Conservation (phyloP, 106 monocot genomes). For the Dendrobium nobile region DNA sequence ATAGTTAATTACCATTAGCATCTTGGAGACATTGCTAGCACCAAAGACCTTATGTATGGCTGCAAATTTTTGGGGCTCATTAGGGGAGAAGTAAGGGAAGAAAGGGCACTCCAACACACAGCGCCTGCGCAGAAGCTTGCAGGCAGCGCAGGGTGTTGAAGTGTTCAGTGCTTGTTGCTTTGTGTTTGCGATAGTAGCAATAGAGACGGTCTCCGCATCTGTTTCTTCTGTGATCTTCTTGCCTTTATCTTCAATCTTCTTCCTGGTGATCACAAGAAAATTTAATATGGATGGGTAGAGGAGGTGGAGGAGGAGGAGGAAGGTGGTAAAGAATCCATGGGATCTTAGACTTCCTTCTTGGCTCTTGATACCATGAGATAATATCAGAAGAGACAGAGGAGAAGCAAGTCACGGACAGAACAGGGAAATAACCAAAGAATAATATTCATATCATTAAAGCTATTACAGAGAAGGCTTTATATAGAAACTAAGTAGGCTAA, state of each 20-base stretch:
- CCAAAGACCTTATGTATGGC: slow-evolving; percentile 80
- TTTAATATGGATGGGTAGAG: background rate
- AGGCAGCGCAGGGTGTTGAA: slow-evolving; percentile 76
- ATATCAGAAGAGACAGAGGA: too few relatives aligned
- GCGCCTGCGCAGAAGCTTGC: slow-evolving; percentile 68
- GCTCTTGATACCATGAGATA: too few relatives aligned
- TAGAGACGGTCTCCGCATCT: slow-evolving; percentile 21
- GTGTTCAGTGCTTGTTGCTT: slow-evolving; percentile 32
- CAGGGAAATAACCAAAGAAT: too few relatives aligned
- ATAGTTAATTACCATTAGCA: slow-evolving; percentile 47
- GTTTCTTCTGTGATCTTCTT: slow-evolving; percentile 63
- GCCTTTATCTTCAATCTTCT: slow-evolving; percentile 43
- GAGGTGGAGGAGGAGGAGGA: too few relatives aligned
- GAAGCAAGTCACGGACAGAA: too few relatives aligned
- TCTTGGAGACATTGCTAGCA: slow-evolving; percentile 87
- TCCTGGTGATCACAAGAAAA: slow-evolving; percentile 9
- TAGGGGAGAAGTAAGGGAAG: slow-evolving; percentile 79
- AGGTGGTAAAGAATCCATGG: too few relatives aligned
- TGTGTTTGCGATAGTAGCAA: slow-evolving; percentile 10
- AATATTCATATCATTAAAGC: too few relatives aligned
- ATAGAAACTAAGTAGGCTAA: too few relatives aligned
- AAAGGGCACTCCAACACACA: slow-evolving; percentile 83
- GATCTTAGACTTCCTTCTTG: too few relatives aligned
- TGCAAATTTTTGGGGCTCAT: slow-evolving; percentile 72
- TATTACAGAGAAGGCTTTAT: too few relatives aligned